Percentiles rank a stretch among this genome's conserved stretches.
phyloP scores from a whole-genome alignment of 1,284 basidiomycete genomes.

The Sparassis latifolia region DNA sequence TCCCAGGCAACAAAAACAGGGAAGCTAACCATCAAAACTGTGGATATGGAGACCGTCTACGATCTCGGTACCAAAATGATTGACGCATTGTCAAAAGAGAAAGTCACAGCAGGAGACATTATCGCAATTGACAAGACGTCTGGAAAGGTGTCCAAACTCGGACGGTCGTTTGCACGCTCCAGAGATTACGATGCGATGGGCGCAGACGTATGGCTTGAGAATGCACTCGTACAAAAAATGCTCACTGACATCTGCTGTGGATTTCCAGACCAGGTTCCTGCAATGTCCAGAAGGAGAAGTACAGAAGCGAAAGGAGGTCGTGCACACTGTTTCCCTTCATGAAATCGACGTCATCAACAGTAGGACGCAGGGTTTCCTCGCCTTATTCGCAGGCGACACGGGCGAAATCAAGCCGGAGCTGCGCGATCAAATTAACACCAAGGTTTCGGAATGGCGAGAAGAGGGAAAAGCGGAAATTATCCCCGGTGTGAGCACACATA shows the following conservation, averaged over 20 bases:
- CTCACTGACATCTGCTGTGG: slow-evolving; percentile 1
- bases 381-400: slow-evolving; percentile 83
- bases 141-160: slow-evolving; percentile 95
- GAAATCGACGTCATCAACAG: slow-evolving; percentile 99
- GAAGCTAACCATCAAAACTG: slow-evolving; percentile 96
- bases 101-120: slow-evolving; percentile 94
- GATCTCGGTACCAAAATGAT: slow-evolving; percentile 99
- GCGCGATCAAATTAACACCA: slow-evolving; percentile 93
- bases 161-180: slow-evolving; percentile 91
- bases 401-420: slow-evolving; percentile 98
- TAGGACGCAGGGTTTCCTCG: slow-evolving; percentile 87
- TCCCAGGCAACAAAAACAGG: slow-evolving; percentile 93
- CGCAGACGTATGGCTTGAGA: slow-evolving; percentile 65
- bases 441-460: slow-evolving; percentile 97
- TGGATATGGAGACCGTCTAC: slow-evolving; percentile 99
- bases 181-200: slow-evolving; percentile 99
- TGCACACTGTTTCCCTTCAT: slow-evolving; percentile 95
- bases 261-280: slow-evolving; percentile 85
- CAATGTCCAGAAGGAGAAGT: slow-evolving; percentile 98
- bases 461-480: slow-evolving; percentile 98
- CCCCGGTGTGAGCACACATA: slow-evolving; percentile 70
- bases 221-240: not conserved
- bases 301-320: slow-evolving; percentile 94
- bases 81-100: slow-evolving; percentile 93
- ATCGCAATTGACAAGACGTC: slow-evolving; percentile 96